Evolutionary conservation across 768 basidiomycete genomes (phyloP), one percentile per base, ranked within the genome.

Genomic region (Lyophyllum shimeji): DNA sequence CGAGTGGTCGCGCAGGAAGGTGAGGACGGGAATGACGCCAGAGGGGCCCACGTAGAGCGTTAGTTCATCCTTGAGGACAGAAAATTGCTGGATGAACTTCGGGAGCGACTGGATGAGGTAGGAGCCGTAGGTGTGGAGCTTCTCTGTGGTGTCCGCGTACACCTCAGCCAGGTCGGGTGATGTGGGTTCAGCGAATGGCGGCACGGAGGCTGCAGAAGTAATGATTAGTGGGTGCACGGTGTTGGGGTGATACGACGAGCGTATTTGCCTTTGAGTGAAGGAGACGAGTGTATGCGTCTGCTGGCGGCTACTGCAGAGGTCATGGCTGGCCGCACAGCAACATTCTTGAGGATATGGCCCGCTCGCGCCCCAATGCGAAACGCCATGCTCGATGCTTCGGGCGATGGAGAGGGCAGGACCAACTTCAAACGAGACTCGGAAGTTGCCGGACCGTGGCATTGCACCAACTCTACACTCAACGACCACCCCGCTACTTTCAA

Each of bases 31-130:
- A 43, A 93, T 71, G 68, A 97, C 76, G 53, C 82, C 92, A 33
- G 85, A 80, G 17, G 96, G 96, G 0, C 87, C 79, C 71, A 88
- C 79, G 76, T 98, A 95, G 51, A 98, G 81, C 23, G 90, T 87
- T 57, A 98, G 79, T 72, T 98, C 97, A 71, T 98, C 97, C 79
- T 93, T 93, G 71, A 93, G 84, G 45, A 98, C 91, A 11, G 93
- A 93, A 80, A 96, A 98, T 72, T 98, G 97, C 73, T 98, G 96
- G 68, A 99, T 85, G 77, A 86, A 97, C 77, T 97, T 98, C 51
- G 96, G 96, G 21, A 98, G 85, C 68, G 90, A 93, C 67, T 95
- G 91, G 48, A 82, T 87, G 65, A 98, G 80, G 75, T 97, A 98
- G 53, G 95, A 90, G 66, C 93, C 96, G 65, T 94, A 98, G 37